Evolutionary conservation across 2,329 filamentous ascomycete species (phyloP).

Genomic region (Curvularia hawaiiensis): DNA sequence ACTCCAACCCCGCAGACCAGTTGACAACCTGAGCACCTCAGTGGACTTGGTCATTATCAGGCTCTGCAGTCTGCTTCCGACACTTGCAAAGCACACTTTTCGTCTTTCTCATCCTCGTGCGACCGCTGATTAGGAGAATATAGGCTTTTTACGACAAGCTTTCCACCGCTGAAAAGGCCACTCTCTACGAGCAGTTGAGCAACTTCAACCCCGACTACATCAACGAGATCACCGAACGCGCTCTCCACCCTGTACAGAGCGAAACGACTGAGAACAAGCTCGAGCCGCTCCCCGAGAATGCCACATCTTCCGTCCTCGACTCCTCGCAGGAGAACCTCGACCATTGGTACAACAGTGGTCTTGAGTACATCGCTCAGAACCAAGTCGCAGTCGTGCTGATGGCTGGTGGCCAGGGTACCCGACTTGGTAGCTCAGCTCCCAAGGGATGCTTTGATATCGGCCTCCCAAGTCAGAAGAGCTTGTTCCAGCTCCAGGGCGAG

Average conservation of each 20-base stretch:
- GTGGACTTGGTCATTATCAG: slow-evolving; percentile 2
- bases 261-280: slow-evolving; percentile 63
- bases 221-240: slow-evolving; percentile 82
- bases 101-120: not conserved
- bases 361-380: slow-evolving; percentile 69
- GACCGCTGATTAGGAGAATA: not conserved
- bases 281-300: slow-evolving; percentile 85
- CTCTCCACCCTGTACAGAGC: slow-evolving; percentile 74
- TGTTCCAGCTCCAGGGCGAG: slow-evolving; percentile 98
- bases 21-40: slow-evolving; percentile 5
- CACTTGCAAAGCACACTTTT: not conserved
- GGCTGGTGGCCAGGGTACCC: slow-evolving; percentile 95
- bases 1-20: not conserved
- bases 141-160: slow-evolving; percentile 81
- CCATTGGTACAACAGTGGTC: slow-evolving; percentile 78
- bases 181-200: slow-evolving; percentile 80
- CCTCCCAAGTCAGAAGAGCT: slow-evolving; percentile 86
- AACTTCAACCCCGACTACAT: slow-evolving; percentile 84
- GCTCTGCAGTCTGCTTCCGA: not conserved
- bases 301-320: slow-evolving; percentile 89
- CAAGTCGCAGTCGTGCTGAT: slow-evolving; percentile 88
- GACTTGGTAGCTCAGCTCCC: slow-evolving; percentile 90
- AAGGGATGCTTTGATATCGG: slow-evolving; percentile 99
- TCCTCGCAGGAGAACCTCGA: slow-evolving; percentile 78
- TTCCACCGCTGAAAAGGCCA: slow-evolving; percentile 71